Base-by-base conservation (phyloP, 768 basidiomycete genomes). In the Leccinum sublutescens region DNA sequence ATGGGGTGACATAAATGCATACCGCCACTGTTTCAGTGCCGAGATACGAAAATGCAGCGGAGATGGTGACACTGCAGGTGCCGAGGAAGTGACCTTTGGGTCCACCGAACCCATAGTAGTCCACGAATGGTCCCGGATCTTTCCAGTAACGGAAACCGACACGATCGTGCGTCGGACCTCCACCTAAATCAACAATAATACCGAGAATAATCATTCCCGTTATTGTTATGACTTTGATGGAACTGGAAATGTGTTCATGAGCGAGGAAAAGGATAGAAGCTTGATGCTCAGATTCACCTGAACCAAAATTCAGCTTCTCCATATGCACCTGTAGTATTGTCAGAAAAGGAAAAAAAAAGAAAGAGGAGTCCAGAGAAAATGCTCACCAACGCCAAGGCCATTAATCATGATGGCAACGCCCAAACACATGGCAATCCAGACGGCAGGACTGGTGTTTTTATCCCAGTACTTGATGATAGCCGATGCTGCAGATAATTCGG, bases 1-100 rank as follows among this genome's bases (percentile, higher is more conserved):
- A 11, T n/a, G 4, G 6, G 2, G 51, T 15, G 23, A 31, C 17
- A 17, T 38, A 6, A 55, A 5, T 43, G 68, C 71, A 62, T 54
- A 78, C 76, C 50, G 78, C 79, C 23, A 79, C 79, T 31, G 74
- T 71, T 65, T 86, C 85, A 1, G 85, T 83, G 15, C 86, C 85
- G 29, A 82, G 77, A 68, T 77, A 85, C 15, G 82, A 79, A 74
- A 85, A 86, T 5, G 81, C 82, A 12, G 85, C 27, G 62, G 85
- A 82, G 8, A 77, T 80, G 55, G 83, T 76, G 49, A 83, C 84
- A 2, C 81, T 76, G 75, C 79, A 84, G 55, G 74, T 75, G 2
- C 77, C 77, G n/a, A 79, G 66, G 75, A 87, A 87, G 25, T 76
- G 77, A 25, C 84, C 84, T 45, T 75, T 76, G 1, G 74, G 57